Base-by-base conservation (phyloP, 2,329 filamentous ascomycete genomes). In the Tricladium varicosporioides region DNA sequence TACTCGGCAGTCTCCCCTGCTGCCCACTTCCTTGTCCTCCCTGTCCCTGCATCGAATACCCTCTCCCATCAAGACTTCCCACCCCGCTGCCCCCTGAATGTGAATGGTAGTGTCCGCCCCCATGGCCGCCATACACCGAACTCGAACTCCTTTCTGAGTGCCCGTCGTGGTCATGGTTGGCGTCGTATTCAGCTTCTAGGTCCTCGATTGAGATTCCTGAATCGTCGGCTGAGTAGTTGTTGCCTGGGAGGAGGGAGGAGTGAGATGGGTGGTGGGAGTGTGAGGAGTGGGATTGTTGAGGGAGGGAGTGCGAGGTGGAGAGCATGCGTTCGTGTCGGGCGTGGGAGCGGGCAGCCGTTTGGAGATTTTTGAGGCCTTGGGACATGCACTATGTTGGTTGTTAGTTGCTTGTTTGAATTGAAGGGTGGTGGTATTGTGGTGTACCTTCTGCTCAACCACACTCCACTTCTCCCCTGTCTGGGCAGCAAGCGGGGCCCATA, bases 401-500 rank as follows among this genome's bases (percentile, higher is more conserved):
- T 48, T 61, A 54, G 19, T 58, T 15, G n/a, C 27, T 18, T 56
- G 22, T 36, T 49, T 57, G 36, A 48, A 51, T 42, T 36, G 43
- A 22, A 46, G 31, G 48, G n/a, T 61, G 13, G 33, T 15, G 22
- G 14, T n/a, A 11, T 33, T 32, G 27, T 8, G 60, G 27, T 75
- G 63, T 68, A 86, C 84, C 78, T 85, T 86, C 62, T 78, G 75
- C 72, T 87, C 82, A 36, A 86, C 80, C 8, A 83, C 84, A 63
- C 78, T 89, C 91, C 86, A 94, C 81, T 83, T 89, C 80, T 96
- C 91, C n/a, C 92, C 88, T 3, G 88, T 83, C 55, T 76, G 75
- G n/a, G 82, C 78, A 2, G 89, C 90, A 19, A 96, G 80, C 3
- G 84, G 78, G 54, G 81, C 81, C 91, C 91, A 96, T 69, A 95